Evolutionary conservation across 2,329 filamentous ascomycete genomes (phyloP), one percentile per base, ranked within the genome.

Genomic region (Sclerotinia borealis): DNA sequence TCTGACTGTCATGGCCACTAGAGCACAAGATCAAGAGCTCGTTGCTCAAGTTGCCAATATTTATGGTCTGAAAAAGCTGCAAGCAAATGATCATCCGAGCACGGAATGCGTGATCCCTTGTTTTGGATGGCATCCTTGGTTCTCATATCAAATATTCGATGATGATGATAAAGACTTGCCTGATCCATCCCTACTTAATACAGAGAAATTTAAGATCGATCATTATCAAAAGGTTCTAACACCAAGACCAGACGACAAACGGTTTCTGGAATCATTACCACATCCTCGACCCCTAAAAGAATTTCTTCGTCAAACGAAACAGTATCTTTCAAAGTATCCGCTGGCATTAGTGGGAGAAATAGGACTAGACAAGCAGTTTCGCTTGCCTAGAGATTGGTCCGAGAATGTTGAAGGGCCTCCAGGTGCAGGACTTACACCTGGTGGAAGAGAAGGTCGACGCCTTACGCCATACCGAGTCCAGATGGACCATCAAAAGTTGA

Each of bases 111-210:
- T 87, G 29, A 70, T 93, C 4, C 89, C 91, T 0, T 85, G 86
- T n/a, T 93, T 93, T 76, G 91, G 91, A 25, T 93, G 90, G 89
- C 91, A 95, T 73, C 91, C 91, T 1, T 95, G 91, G 91, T 93
- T 93, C 75, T 89, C 90, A 1, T 81, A 93, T 74, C 86, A 91
- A 68, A 81, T 95, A 70, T 91, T 86, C 72, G 83, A 87, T 70
- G 85, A 91, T 70, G 85, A 91, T 73, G 75, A 72, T 25, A 72
- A 72, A 45, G 64, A 60, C 64, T 68, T 41, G 22, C 29, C 61
- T 13, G 15, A 59, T 31, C 49, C 69, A 31, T 25, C 31, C 19
- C 1, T 50, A 22, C 34, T 61, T 25, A 49, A 27, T 39, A 64
- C 65, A 0, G 70, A 74, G 37, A 62, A 69, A 36, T 72, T 72